These are phyloP conservation scores for Tetrastigma voinierianum DNA, from an alignment of 164 flowering plant species.

Conservation along the genomic window DNA sequence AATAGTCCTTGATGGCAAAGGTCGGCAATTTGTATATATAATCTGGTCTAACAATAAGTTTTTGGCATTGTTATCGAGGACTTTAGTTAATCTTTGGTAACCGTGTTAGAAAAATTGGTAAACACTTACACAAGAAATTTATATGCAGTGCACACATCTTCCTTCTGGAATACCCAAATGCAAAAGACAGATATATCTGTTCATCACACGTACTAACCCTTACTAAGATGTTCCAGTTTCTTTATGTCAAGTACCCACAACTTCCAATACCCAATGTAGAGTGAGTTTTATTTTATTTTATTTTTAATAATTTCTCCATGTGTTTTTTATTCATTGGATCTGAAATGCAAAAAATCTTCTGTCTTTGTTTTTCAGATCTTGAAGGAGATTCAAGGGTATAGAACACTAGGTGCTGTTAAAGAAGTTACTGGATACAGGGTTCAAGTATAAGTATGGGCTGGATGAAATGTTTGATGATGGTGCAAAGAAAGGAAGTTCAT, in stretches of 20 bases:
- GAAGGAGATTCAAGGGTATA: slow-evolving; percentile 16
- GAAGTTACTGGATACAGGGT: slow-evolving; percentile 54
- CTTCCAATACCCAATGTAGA: slow-evolving; percentile 28
- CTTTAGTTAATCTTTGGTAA: too few species aligned
- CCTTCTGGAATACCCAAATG: slow-evolving; percentile 17
- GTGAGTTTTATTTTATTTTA: slow-evolving; percentile 38
- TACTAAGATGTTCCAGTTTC: slow-evolving; percentile 19
- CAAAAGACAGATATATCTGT: slow-evolving; percentile 24
- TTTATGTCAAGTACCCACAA: slow-evolving; percentile 42
- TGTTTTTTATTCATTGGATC: too few species aligned
- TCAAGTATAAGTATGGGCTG: slow-evolving; percentile 37
- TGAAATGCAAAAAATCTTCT: too few species aligned
- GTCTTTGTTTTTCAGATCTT: too few species aligned
- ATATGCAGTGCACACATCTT: too few species aligned
- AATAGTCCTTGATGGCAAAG: too few species aligned
- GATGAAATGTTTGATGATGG: slow-evolving; percentile 47
- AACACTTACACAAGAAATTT: too few species aligned
- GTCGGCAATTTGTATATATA: too few species aligned
- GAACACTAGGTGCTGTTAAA: slow-evolving; percentile 19
- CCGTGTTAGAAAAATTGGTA: too few species aligned
- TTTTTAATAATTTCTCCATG: too few species aligned
- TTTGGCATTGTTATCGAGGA: too few species aligned
- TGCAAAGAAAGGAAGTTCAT: slow-evolving; percentile 30
- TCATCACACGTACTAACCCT: slow-evolving; percentile 15
- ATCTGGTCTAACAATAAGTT: too few species aligned